Evolutionary conservation across 805 yeast species (phyloP).

Genomic region (Yamadazyma nakazawae): DNA sequence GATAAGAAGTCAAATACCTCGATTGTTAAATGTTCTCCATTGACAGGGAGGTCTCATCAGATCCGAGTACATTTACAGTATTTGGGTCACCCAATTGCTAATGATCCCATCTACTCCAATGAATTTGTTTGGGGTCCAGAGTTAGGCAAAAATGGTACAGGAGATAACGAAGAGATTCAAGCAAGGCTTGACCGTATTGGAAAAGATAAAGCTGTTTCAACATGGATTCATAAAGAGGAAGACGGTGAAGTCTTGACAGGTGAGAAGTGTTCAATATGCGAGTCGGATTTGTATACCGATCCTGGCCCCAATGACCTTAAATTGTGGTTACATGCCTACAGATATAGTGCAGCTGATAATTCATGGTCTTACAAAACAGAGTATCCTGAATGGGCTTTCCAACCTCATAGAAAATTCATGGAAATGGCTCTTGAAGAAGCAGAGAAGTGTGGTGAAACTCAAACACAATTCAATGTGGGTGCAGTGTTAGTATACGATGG

Average conservation of each 20-base stretch:
- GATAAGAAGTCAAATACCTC: constrained; percentile 56
- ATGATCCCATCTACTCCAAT: constrained; percentile 77
- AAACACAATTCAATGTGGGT: constrained; percentile 92
- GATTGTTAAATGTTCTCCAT: constrained; percentile 79
- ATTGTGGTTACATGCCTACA: constrained; percentile 87
- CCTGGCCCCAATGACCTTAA: constrained; percentile 88
- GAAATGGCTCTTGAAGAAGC: constrained; percentile 75
- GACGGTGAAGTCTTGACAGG: constrained; percentile 67
- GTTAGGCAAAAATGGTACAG: constrained; percentile 61
- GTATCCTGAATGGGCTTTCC: constrained; percentile 80
- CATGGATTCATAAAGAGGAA: constrained; percentile 59
- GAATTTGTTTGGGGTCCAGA: constrained; percentile 73
- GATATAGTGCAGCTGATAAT: constrained; percentile 57
- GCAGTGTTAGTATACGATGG: constrained; percentile 69
- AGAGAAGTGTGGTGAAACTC: constrained; percentile 71
- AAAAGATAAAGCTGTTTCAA: constrained; percentile 60
- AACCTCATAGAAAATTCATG: constrained; percentile 61
- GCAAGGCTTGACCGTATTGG: constrained; percentile 61
- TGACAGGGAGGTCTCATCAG: constrained; percentile 94
- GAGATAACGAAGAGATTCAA: constrained; percentile 48
- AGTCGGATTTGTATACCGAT: constrained; percentile 69
- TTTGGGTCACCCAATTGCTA: constrained; percentile 47
- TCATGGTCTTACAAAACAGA: constrained; percentile 75
- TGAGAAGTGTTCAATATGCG: constrained; percentile 62
- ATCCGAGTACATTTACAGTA: constrained; percentile 89